Base-by-base conservation (phyloP, 2,329 filamentous ascomycete genomes). In the Penicillium sp. region DNA sequence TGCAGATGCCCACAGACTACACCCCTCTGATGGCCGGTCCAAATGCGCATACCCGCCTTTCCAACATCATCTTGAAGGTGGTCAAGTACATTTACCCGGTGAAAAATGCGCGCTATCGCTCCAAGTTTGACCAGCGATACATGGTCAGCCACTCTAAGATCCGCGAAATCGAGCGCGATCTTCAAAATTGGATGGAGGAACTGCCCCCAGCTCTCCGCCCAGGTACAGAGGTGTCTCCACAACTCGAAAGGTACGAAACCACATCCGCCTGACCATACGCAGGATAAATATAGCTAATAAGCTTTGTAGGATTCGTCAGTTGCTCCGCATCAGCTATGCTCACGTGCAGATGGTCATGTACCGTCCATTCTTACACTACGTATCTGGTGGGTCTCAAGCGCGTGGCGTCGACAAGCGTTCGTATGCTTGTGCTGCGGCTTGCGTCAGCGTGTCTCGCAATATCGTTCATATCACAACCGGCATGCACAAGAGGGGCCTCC, bases 151-250 rank as follows among this genome's bases (percentile, higher is more conserved):
- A 87, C 65, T 82, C 83, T 2, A 82, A 82, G 60, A 87, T 88
- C 37, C 78, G 83, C 22, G 85, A 87, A 60, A 82, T 88, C 52
- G 85, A 88, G 68, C 77, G 81, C 52, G 84, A 87, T 65, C 73
- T 88, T 50, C 83, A 86, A 64, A 72, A 75, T 14, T 88, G 85
- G 85, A 82, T 86, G 73, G 82, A 85, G 51, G 77, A 80, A 55
- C 71, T 99, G 25, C 93, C 92, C 0, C 80, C 86, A 62, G 84
- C 86, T 51, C 85, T 96, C 74, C 87, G 89, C 57, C 92, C 92
- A 1, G 91, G 90, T 58, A 83, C 87, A 0, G 90, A 94, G 49
- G 89, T 87, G 0, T 81, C 87, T 1, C 83, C 87, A 31, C 86
- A 92, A 66, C 83, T 92, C 23, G 83, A 92, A 64, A 83, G 90